Evolutionary conservation across 768 basidiomycete species (phyloP).

Genomic region (Hericium rajendrae): DNA sequence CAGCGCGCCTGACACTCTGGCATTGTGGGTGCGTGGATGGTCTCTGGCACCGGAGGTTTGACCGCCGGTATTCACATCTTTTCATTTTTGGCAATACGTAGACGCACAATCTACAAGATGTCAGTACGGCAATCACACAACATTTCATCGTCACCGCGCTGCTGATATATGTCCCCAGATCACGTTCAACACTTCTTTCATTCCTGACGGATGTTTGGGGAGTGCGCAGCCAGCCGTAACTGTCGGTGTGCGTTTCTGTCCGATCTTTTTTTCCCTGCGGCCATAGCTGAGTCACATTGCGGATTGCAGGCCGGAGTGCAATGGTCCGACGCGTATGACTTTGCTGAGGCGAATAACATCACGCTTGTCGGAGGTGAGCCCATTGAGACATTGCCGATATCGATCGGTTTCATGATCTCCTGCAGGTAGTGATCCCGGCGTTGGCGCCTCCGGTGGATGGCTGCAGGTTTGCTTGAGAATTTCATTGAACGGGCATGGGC

Average conservation of each 20-base stretch:
- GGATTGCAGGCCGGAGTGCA: slow-evolving; percentile 22
- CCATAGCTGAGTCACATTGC: no score
- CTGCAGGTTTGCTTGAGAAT: slow-evolving; percentile 15
- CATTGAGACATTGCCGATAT: no score
- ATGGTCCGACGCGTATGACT: slow-evolving; percentile 23
- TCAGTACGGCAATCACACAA: neutral
- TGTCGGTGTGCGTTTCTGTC: slow-evolving; percentile 17
- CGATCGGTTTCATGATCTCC: neutral
- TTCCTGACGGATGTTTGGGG: slow-evolving; percentile 14
- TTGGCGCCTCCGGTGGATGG: slow-evolving; percentile 31
- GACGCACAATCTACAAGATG: slow-evolving; percentile 14
- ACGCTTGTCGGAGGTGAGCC: slow-evolving; percentile 14
- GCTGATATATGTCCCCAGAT: slow-evolving; percentile 4
- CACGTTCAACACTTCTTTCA: slow-evolving; percentile 8
- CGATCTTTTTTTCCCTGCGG: neutral
- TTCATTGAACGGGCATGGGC: no score
- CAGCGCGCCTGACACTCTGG: slow-evolving; percentile 17
- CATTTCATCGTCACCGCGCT: no score
- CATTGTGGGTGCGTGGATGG: slow-evolving; percentile 18
- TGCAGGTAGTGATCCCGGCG: slow-evolving; percentile 23
- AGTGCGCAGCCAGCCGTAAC: slow-evolving; percentile 21
- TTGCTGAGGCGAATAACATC: slow-evolving; percentile 26
- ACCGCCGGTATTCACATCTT: neutral
- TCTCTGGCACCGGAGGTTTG: no score
- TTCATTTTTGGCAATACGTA: neutral